Evolutionary conservation across 2,329 filamentous ascomycete species (phyloP).

Genomic region (Amesomyces nigricolor): DNA sequence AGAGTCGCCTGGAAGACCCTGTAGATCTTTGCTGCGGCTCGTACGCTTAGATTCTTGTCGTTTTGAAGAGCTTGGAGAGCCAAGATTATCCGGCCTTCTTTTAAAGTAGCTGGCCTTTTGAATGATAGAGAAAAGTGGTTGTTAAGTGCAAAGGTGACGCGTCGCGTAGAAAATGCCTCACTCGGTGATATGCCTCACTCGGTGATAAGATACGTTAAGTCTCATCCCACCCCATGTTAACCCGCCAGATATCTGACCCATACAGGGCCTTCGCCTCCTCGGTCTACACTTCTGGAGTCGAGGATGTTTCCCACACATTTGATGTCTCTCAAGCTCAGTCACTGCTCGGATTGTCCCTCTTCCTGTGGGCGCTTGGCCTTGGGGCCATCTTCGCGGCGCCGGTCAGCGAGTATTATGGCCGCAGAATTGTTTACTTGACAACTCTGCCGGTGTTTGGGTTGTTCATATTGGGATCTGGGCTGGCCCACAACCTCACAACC

Average conservation of each 20-base stretch:
- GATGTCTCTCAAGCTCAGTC: constrained; percentile 7
- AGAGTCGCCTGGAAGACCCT: too few relatives aligned
- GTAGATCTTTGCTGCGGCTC: too few relatives aligned
- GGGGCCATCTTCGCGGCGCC: constrained; percentile 16
- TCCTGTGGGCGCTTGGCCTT: constrained; percentile 12
- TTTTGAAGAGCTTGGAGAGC: too few relatives aligned
- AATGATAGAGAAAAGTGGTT: too few relatives aligned
- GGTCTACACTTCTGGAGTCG: constrained; percentile 11
- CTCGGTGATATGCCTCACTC: too few relatives aligned
- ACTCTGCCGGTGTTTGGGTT: constrained; percentile 11
- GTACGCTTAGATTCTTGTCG: too few relatives aligned
- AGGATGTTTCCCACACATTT: constrained; percentile 6
- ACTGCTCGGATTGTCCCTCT: constrained; percentile 14
- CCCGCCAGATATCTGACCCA: background rate
- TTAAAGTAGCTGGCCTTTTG: too few relatives aligned
- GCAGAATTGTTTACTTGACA: constrained; percentile 7
- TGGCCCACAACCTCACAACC: constrained; percentile 13
- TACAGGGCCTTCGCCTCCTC: constrained; percentile 13
- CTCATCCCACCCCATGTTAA: background rate
- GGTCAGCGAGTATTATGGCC: constrained; percentile 13
- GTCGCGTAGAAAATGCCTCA: too few relatives aligned
- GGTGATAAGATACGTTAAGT: too few relatives aligned
- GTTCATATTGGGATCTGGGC: constrained; percentile 9
- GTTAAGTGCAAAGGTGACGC: too few relatives aligned
- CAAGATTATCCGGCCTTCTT: too few relatives aligned